These are phyloP conservation scores for Iris pallida DNA, from an alignment of 116 monocot species.

Conservation along the genomic window DNA sequence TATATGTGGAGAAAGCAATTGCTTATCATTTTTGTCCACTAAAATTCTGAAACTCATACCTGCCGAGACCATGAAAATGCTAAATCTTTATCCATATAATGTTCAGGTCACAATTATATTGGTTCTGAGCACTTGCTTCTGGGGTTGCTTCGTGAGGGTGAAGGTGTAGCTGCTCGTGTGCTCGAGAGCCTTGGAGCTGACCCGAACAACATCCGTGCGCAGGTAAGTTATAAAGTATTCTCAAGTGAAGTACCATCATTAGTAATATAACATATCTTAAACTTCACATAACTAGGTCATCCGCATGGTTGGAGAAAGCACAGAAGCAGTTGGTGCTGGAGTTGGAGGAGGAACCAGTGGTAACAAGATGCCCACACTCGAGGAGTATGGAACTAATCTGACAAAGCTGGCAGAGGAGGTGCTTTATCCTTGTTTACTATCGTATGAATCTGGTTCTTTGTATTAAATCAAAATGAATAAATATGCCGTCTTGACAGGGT, in stretches of 20 bases:
- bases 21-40: too few relatives aligned
- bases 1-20: too few relatives aligned
- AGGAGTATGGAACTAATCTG: conserved; percentile 93
- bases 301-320: conserved; percentile 86
- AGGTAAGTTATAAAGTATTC: conserved; percentile 24
- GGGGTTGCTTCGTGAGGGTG: conserved; percentile 68
- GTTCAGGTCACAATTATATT: conserved; percentile 68
- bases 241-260: neutral
- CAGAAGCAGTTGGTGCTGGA: conserved; percentile 88
- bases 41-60: too few relatives aligned
- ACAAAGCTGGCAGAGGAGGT: conserved; percentile 92
- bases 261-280: neutral
- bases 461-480: neutral
- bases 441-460: neutral
- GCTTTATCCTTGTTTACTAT: neutral
- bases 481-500: conserved; percentile 39
- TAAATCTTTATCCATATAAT: neutral
- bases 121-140: conserved; percentile 81
- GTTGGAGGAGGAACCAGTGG: conserved; percentile 90
- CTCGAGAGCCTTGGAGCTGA: conserved; percentile 74
- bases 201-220: conserved; percentile 63
- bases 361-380: conserved; percentile 86
- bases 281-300: conserved; percentile 42
- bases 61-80: neutral
- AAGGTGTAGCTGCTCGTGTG: conserved; percentile 71